Conservation (phyloP, 2,329 filamentous ascomycete species). For the Trichoderma afroharzianum region DNA sequence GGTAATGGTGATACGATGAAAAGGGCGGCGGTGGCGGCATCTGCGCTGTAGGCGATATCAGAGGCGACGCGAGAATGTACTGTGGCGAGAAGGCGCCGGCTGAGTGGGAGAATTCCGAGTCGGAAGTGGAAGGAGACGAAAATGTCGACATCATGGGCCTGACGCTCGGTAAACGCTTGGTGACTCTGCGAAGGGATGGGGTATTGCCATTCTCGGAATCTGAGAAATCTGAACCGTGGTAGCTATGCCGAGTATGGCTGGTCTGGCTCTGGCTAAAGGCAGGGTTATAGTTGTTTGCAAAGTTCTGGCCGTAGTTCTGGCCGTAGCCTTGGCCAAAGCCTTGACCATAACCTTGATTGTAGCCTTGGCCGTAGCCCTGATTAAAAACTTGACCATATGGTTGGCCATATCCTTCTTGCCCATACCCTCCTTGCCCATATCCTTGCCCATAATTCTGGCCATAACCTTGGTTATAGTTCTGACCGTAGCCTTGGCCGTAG, state of each 20-base stretch:
- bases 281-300: not conserved
- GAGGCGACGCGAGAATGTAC: conserved; percentile 9
- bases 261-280: conserved; percentile 4
- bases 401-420: not conserved
- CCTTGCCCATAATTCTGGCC: not conserved
- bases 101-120: conserved; percentile 10
- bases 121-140: conserved; percentile 11
- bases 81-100: not conserved
- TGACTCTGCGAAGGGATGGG: conserved; percentile 16
- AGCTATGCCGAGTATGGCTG: not conserved
- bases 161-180: conserved; percentile 4
- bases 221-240: conserved; percentile 1
- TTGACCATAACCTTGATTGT: not conserved
- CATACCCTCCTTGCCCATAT: not conserved
- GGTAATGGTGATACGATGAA: not conserved
- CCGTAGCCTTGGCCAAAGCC: not conserved
- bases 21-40: conserved; percentile 7
- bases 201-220: not conserved
- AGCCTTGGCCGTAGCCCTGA: not conserved
- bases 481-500: not conserved
- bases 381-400: not conserved
- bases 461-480: not conserved
- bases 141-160: not conserved
- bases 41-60: not conserved
- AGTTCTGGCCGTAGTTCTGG: not conserved